phyloP scores from a whole-genome alignment of 495 filamentous ascomycete species.

The Sordaria brevicollis region DNA sequence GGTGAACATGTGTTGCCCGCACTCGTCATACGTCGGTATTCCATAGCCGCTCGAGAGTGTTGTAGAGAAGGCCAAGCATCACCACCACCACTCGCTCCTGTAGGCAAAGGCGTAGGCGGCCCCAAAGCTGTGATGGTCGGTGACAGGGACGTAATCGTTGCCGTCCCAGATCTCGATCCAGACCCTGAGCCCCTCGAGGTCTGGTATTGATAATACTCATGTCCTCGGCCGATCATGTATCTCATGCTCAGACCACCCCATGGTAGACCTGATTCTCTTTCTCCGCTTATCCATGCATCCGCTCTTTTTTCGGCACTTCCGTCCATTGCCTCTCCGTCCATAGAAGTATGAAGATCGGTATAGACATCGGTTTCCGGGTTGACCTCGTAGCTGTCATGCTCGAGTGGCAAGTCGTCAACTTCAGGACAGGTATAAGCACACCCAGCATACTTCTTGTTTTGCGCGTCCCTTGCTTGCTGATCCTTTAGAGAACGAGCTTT shows the following conservation, averaged over 20 bases:
- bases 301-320: not conserved
- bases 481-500: constrained; percentile 50
- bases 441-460: constrained; percentile 45
- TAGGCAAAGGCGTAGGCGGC: not conserved
- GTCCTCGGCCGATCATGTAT: constrained; percentile 43
- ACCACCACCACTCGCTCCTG: not conserved
- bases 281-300: not conserved
- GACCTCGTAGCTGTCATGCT: constrained; percentile 32
- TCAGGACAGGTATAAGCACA: constrained; percentile 45
- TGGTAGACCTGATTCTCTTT: constrained; percentile 40
- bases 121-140: not conserved
- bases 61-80: not conserved
- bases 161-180: not conserved
- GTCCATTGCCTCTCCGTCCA: too few relatives aligned
- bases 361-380: too few relatives aligned
- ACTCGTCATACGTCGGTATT: not conserved
- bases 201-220: constrained; percentile 8
- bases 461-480: constrained; percentile 42
- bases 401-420: constrained; percentile 34
- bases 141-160: not conserved
- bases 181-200: not conserved
- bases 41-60: not conserved
- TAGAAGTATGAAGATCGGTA: too few relatives aligned
- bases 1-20: not conserved
- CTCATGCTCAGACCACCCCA: constrained; percentile 53